Evolutionary conservation across 1,139 yeast genomes (phyloP).

Genomic region (Kluyveromyces sp.): DNA sequence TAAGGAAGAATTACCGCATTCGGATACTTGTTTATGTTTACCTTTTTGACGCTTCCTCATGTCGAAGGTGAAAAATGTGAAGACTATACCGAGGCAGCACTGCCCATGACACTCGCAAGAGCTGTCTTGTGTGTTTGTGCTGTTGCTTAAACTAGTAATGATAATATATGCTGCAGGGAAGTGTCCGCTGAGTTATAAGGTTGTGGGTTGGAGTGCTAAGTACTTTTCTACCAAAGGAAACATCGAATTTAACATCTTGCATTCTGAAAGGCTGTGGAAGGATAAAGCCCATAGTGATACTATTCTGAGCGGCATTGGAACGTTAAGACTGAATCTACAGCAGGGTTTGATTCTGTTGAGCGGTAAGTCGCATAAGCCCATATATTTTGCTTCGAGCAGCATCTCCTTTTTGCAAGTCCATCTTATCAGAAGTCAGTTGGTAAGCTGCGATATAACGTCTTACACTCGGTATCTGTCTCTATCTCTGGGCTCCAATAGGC

Average conservation of each 20-base stretch:
- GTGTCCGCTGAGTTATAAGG: neutral
- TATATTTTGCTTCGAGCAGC: no score
- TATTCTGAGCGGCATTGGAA: neutral
- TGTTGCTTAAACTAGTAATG: conserved; percentile 7
- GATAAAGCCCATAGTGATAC: neutral
- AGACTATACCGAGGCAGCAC: neutral
- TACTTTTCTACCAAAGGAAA: neutral
- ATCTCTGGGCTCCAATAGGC: neutral
- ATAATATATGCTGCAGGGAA: neutral
- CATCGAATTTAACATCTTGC: neutral
- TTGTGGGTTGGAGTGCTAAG: neutral
- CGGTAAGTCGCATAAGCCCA: no score
- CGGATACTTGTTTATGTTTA: conserved; percentile 6
- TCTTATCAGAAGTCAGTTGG: neutral
- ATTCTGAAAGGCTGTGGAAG: neutral
- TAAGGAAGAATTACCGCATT: neutral
- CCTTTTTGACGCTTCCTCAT: neutral
- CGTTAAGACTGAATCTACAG: no score
- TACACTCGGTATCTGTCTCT: no score
- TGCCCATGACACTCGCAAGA: neutral
- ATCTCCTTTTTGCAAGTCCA: no score
- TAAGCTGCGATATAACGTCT: no score
- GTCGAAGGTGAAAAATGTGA: neutral
- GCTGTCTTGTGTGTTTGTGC: conserved; percentile 1
- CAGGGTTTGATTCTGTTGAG: no score